Conservation (phyloP, 495 filamentous ascomycete genomes). For the Stereocaulon alpinum region DNA sequence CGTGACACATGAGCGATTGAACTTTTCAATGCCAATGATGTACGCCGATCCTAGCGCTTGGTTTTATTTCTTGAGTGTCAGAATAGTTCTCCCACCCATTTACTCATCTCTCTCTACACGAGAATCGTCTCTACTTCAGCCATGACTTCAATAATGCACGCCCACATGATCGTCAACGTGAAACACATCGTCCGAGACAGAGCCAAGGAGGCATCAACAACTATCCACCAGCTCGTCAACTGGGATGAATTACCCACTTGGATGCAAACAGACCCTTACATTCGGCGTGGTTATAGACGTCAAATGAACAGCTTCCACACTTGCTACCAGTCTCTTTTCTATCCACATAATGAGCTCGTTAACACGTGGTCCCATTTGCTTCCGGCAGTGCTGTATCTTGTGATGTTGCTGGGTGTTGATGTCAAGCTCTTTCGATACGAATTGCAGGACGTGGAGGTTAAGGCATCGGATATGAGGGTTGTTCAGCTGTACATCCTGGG, state of each 20-base stretch:
- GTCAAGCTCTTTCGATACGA: background rate
- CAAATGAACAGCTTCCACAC: slow-evolving; percentile 51
- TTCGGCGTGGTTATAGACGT: slow-evolving; percentile 60
- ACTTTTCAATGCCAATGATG: no score
- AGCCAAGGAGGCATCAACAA: no score
- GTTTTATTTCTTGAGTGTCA: no score
- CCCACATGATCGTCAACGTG: no score
- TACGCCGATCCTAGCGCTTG: no score
- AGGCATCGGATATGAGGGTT: background rate
- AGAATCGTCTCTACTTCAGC: no score
- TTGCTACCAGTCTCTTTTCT: slow-evolving; percentile 53
- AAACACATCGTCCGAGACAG: background rate
- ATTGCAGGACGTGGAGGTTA: no score
- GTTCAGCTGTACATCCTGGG: background rate
- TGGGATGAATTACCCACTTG: slow-evolving; percentile 49
- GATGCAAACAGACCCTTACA: slow-evolving; percentile 69
- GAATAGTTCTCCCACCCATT: no score
- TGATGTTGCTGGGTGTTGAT: background rate
- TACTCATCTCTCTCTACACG: no score
- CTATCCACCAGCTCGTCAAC: background rate
- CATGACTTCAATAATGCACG: no score
- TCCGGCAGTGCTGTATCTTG: slow-evolving; percentile 27
- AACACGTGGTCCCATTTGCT: slow-evolving; percentile 85
- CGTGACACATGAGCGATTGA: no score
- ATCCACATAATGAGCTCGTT: slow-evolving; percentile 82